Conservation (phyloP, 345 rosid genomes). For the Populus simonii region DNA sequence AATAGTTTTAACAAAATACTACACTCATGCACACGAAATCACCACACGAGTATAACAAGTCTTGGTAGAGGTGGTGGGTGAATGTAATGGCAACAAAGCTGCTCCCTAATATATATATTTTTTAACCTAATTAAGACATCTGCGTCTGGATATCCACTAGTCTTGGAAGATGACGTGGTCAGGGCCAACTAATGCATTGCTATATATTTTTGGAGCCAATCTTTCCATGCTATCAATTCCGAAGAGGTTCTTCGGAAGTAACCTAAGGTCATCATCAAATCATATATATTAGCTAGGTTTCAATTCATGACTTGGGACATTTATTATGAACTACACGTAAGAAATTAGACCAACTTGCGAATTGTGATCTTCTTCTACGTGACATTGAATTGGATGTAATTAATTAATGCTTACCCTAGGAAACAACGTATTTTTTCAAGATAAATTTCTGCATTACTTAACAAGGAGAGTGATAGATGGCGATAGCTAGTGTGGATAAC, state of each 20-base stretch:
- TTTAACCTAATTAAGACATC: not conserved
- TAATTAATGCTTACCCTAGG: not conserved
- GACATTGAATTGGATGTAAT: no score
- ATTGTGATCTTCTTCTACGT: not conserved
- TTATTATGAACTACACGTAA: not conserved
- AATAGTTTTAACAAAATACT: no score
- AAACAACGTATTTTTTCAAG: not conserved
- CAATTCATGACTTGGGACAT: not conserved
- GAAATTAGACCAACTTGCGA: not conserved
- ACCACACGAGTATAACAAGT: not conserved
- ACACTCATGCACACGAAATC: no score
- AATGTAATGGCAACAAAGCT: not conserved
- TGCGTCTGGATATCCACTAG: constrained; percentile 3
- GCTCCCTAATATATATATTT: not conserved
- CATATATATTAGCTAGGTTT: not conserved
- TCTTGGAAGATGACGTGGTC: not conserved
- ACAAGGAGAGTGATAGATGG: not conserved
- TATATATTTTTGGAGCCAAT: not conserved
- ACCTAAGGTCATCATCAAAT: not conserved
- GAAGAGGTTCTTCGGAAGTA: not conserved
- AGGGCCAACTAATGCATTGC: not conserved
- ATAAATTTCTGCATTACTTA: not conserved
- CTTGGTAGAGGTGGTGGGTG: not conserved
- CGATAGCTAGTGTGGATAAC: no score
- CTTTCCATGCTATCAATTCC: not conserved